These are phyloP conservation scores for Botrytis fragariae DNA, from an alignment of 2,329 filamentous ascomycete genomes.

Conservation along the genomic window DNA sequence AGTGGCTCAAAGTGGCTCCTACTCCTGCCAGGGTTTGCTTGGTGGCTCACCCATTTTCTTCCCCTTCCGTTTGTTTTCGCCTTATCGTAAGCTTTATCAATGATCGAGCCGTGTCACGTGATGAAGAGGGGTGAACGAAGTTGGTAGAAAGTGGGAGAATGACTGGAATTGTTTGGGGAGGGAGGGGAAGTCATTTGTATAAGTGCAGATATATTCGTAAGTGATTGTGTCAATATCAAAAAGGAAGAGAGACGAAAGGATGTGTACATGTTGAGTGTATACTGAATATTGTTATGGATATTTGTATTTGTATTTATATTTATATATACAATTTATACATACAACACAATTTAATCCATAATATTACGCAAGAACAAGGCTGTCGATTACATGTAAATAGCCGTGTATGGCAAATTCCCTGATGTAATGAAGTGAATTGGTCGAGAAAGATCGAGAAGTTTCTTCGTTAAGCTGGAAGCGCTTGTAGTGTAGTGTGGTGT, in stretches of 20 bases:
- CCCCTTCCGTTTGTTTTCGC: not conserved
- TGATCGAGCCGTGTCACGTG: not conserved
- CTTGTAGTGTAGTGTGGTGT: not conserved
- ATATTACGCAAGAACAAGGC: not conserved
- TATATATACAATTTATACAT: too few relatives aligned
- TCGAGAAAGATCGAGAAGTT: slow-evolving; percentile 21
- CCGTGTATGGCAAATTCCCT: not conserved
- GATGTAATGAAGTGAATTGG: not conserved
- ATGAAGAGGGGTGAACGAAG: not conserved
- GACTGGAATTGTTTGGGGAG: not conserved
- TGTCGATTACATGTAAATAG: not conserved
- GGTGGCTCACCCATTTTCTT: not conserved
- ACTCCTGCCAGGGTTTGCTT: not conserved
- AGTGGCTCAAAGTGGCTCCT: not conserved
- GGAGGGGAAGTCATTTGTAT: not conserved
- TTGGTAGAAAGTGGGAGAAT: slow-evolving; percentile 2
- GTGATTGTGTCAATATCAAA: not conserved
- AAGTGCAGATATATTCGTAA: not conserved
- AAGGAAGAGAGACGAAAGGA: not conserved
- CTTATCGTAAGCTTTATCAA: not conserved
- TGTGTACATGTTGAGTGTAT: too few relatives aligned
- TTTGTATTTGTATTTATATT: not conserved
- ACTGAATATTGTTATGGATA: not conserved
- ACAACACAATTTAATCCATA: not conserved
- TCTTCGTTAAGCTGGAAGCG: slow-evolving; percentile 9